Conservation (phyloP, 345 rosid species). For the Syzygium grande region DNA sequence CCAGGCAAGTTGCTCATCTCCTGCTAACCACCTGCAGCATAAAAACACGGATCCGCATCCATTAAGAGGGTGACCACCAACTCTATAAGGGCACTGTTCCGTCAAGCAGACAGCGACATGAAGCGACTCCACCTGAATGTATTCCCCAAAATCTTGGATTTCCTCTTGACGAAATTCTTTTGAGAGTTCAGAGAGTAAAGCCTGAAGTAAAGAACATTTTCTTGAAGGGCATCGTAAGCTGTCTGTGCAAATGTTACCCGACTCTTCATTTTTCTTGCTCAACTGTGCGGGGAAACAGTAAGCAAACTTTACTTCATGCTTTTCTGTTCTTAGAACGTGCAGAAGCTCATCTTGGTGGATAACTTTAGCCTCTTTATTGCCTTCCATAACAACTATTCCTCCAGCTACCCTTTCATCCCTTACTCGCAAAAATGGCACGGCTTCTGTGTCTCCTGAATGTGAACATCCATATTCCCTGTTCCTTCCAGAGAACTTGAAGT, state of each 20-base stretch:
- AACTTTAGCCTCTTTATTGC: conserved; percentile 46
- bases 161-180: conserved; percentile 13
- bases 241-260: background rate
- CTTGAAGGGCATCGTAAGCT: background rate
- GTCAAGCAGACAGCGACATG: conserved; percentile 31
- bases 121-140: conserved; percentile 53
- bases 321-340: conserved; percentile 31
- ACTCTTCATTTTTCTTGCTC: background rate
- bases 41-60: conserved; percentile 21
- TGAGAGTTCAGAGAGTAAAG: conserved; percentile 25
- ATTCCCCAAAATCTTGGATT: conserved; percentile 33
- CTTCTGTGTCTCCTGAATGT: background rate
- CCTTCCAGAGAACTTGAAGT: conserved; percentile 40
- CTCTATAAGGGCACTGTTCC: conserved; percentile 50
- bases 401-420: conserved; percentile 55
- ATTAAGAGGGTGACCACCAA: background rate
- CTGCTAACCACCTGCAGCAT: conserved; percentile 69
- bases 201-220: conserved; percentile 19
- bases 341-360: conserved; percentile 74
- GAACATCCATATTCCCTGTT: conserved; percentile 16
- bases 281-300: conserved; percentile 44
- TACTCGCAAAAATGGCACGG: conserved; percentile 21
- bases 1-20: conserved; percentile 73
- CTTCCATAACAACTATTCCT: conserved; percentile 50
- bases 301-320: conserved; percentile 39